phyloP scores from a whole-genome alignment of 2,329 filamentous ascomycete genomes.

The Blastomyces silverae region DNA sequence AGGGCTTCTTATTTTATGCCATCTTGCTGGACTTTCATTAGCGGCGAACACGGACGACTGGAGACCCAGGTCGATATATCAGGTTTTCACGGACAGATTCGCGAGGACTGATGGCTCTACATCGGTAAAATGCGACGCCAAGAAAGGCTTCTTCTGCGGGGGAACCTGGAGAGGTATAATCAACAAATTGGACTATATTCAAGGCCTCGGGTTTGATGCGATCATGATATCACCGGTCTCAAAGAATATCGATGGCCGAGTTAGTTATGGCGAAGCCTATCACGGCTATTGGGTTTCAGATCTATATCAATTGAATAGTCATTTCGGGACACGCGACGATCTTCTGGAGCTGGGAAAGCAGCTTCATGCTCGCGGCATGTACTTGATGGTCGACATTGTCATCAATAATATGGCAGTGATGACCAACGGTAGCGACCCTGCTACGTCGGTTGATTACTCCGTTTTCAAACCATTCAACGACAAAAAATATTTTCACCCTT shows the following conservation, averaged over 20 bases:
- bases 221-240: constrained; percentile 40
- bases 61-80: constrained; percentile 42
- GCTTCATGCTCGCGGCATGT: constrained; percentile 45
- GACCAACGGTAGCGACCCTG: constrained; percentile 41
- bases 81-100: constrained; percentile 44
- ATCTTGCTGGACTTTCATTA: constrained; percentile 1
- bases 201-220: constrained; percentile 45
- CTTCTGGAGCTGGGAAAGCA: constrained; percentile 42
- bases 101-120: constrained; percentile 38
- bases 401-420: constrained; percentile 39
- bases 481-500: constrained; percentile 53
- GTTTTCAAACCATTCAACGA: constrained; percentile 51
- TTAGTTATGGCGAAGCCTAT: constrained; percentile 43
- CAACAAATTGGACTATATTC: constrained; percentile 47
- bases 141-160: constrained; percentile 42
- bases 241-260: constrained; percentile 34
- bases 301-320: constrained; percentile 44
- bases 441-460: constrained; percentile 47
- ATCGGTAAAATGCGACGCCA: constrained; percentile 29
- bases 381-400: constrained; percentile 49
- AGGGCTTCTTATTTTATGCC: background rate
- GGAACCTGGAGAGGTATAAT: constrained; percentile 47
- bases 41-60: constrained; percentile 32
- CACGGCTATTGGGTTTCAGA: constrained; percentile 48
- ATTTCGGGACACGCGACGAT: constrained; percentile 46